Conservation (phyloP, 2,329 filamentous ascomycete genomes). For the Hypoxylon sp. region DNA sequence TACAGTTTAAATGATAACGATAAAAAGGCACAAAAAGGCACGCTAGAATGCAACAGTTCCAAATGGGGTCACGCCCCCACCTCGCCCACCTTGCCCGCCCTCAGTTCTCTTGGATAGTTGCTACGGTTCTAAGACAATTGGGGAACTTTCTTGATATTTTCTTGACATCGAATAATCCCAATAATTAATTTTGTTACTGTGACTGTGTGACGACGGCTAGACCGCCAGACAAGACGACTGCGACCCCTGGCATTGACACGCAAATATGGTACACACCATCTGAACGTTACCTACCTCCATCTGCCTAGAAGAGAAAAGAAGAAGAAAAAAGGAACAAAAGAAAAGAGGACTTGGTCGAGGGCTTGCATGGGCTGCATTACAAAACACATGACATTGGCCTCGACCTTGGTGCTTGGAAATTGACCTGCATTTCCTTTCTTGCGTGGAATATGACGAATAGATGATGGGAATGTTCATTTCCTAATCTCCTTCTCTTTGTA, state of each 20-base stretch:
- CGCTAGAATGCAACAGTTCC: slow-evolving; percentile 31
- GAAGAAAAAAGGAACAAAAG: slow-evolving; percentile 21
- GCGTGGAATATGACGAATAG: slow-evolving; percentile 16
- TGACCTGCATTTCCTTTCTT: slow-evolving; percentile 16
- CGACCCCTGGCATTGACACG: slow-evolving; percentile 30
- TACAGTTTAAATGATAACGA: slow-evolving; percentile 37
- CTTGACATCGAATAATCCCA: slow-evolving; percentile 2
- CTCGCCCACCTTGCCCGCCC: slow-evolving; percentile 10
- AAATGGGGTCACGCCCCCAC: slow-evolving; percentile 17
- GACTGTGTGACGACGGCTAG: slow-evolving; percentile 25
- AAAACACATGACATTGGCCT: slow-evolving; percentile 17
- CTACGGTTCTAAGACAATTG: slow-evolving; percentile 10
- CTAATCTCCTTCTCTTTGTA: slow-evolving; percentile 15
- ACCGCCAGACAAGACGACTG: slow-evolving; percentile 32
- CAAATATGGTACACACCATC: slow-evolving; percentile 33
- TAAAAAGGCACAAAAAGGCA: slow-evolving; percentile 29
- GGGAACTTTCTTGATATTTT: neutral
- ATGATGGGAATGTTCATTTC: slow-evolving; percentile 3
- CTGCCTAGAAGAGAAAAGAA: slow-evolving; percentile 9
- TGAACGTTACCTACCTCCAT: slow-evolving; percentile 21
- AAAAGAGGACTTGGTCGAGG: slow-evolving; percentile 11
- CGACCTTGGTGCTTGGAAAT: neutral
- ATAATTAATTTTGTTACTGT: slow-evolving; percentile 19
- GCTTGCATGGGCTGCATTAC: slow-evolving; percentile 1
- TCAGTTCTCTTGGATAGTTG: slow-evolving; percentile 1